A percentile compares a stretch with the other conserved stretches of the same genome.
Conservation (phyloP, 2,329 filamentous ascomycete genomes). For the Elsinoe arachidis region DNA sequence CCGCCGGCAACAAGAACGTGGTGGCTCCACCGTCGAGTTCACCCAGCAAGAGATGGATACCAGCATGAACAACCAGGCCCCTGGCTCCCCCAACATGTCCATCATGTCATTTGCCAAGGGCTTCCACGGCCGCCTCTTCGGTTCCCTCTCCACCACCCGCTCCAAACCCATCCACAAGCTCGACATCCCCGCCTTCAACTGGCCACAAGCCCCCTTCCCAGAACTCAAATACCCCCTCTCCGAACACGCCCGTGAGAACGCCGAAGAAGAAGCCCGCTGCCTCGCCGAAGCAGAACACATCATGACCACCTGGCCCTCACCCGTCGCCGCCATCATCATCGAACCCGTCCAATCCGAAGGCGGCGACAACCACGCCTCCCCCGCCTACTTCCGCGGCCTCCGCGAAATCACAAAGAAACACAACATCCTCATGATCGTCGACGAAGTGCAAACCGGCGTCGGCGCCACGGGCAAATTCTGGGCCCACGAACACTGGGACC, state of each 20-base stretch:
- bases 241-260: constrained; percentile 66
- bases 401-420: constrained; percentile 67
- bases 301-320: constrained; percentile 65
- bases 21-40: constrained; percentile 66
- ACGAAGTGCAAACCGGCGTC: constrained; percentile 86
- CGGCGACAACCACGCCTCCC: constrained; percentile 83
- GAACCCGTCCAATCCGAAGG: constrained; percentile 89
- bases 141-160: constrained; percentile 73
- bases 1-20: constrained; percentile 68
- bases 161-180: constrained; percentile 90
- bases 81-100: constrained; percentile 68
- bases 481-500: constrained; percentile 88
- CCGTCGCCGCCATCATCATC: constrained; percentile 69
- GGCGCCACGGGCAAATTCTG: constrained; percentile 88
- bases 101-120: constrained; percentile 78
- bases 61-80: constrained; percentile 69
- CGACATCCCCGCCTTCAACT: constrained; percentile 86
- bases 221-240: constrained; percentile 74
- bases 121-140: constrained; percentile 85
- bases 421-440: constrained; percentile 74
- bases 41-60: constrained; percentile 62
- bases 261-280: constrained; percentile 64
- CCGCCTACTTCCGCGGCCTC: constrained; percentile 73
- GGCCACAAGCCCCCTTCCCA: constrained; percentile 89
- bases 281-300: constrained; percentile 73